A percentile compares a stretch with the other conserved stretches of the same genome.
These are phyloP conservation scores for Cytidiella melzeri DNA, from an alignment of 768 basidiomycete genomes.

Conservation along the genomic window DNA sequence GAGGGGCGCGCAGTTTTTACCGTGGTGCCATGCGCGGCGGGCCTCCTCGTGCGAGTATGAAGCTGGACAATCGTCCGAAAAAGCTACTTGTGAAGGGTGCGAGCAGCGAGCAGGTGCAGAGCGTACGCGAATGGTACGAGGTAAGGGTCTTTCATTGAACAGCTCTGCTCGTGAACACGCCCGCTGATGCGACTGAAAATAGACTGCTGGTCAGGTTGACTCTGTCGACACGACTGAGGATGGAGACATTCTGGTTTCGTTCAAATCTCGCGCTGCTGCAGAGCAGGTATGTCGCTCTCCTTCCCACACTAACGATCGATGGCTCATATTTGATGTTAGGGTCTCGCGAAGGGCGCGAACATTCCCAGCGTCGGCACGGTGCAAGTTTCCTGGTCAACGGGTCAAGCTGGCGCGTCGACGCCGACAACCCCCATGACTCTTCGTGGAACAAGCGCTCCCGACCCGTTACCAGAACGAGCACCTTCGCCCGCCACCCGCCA, in stretches of 20 bases:
- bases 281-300: slow-evolving; percentile 52
- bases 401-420: slow-evolving; percentile 16
- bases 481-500: slow-evolving; percentile 21
- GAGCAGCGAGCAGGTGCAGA: slow-evolving; percentile 45
- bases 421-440: slow-evolving; percentile 17
- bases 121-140: slow-evolving; percentile 81
- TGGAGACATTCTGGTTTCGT: slow-evolving; percentile 59
- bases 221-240: slow-evolving; percentile 47
- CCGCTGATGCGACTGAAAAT: slow-evolving; percentile 12
- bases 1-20: slow-evolving; percentile 55
- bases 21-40: slow-evolving; percentile 62
- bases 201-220: slow-evolving; percentile 72
- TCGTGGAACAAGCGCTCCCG: slow-evolving; percentile 16
- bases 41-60: slow-evolving; percentile 68
- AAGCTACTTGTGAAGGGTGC: slow-evolving; percentile 72
- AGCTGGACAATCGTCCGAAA: slow-evolving; percentile 85
- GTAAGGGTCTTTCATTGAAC: slow-evolving; percentile 28
- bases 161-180: neutral
- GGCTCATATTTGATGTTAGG: slow-evolving; percentile 35
- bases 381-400: slow-evolving; percentile 61
- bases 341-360: slow-evolving; percentile 62
- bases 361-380: slow-evolving; percentile 63
- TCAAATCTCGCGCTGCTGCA: slow-evolving; percentile 66
- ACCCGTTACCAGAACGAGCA: slow-evolving; percentile 18
- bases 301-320: slow-evolving; percentile 1